Conservation (phyloP, 2,329 filamentous ascomycete genomes). For the Nigrospora oryzae region DNA sequence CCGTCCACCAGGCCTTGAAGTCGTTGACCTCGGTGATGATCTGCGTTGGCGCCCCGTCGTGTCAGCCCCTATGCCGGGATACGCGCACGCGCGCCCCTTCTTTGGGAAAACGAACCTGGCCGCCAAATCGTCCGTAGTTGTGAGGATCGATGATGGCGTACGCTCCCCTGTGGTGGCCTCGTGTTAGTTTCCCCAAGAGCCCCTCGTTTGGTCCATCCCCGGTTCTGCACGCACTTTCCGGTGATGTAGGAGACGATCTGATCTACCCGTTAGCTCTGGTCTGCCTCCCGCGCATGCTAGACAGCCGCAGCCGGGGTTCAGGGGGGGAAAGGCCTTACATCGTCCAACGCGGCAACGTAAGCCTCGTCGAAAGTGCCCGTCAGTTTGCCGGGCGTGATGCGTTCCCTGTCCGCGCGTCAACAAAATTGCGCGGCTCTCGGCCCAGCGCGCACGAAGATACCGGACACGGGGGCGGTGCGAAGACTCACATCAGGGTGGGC, state of each 20-base stretch:
- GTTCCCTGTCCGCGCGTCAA: conserved; percentile 35
- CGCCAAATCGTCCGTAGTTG: conserved; percentile 51
- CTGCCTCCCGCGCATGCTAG: neutral
- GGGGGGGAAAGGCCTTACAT: conserved; percentile 7
- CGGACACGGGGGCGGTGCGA: too few species aligned
- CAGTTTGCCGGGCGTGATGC: conserved; percentile 38
- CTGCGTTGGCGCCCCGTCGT: neutral
- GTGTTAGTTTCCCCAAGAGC: too few species aligned
- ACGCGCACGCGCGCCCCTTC: too few species aligned
- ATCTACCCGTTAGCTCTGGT: conserved; percentile 1
- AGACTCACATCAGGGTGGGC: too few species aligned
- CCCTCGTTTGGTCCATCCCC: too few species aligned
- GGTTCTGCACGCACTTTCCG: conserved; percentile 7
- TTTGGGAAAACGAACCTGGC: conserved; percentile 7
- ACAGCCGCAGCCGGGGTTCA: too few species aligned
- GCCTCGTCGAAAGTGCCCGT: conserved; percentile 26
- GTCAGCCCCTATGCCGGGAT: too few species aligned
- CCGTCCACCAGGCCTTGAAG: conserved; percentile 50
- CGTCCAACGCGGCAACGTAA: conserved; percentile 16
- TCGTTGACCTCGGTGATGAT: conserved; percentile 43
- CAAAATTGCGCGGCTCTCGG: too few species aligned
- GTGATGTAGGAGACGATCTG: conserved; percentile 17
- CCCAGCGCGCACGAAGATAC: too few species aligned
- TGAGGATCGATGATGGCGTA: conserved; percentile 51
- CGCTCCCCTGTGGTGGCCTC: conserved; percentile 21